These are phyloP conservation scores for Blastocystis hominis DNA, from an alignment of 352 stramenopile genomes.

Conservation along the genomic window DNA sequence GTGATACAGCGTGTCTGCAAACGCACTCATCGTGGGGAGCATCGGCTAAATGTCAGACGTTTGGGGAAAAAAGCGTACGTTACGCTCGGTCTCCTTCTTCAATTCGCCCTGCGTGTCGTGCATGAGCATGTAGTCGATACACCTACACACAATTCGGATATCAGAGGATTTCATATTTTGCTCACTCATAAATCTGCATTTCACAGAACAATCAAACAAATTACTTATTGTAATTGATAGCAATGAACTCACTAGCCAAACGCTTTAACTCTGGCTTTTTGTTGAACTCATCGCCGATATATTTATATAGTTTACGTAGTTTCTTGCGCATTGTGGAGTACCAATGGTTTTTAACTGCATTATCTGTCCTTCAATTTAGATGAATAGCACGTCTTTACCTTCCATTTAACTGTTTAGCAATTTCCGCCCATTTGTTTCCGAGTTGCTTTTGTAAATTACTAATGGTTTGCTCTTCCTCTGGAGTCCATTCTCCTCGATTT, in stretches of 20 bases:
- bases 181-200: background rate
- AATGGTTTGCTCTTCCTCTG: conserved; percentile 60
- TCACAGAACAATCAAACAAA: background rate
- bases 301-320: conserved; percentile 59
- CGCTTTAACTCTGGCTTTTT: conserved; percentile 32
- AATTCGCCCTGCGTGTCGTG: conserved; percentile 23
- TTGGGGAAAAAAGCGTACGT: background rate
- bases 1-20: background rate
- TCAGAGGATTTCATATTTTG: conserved; percentile 47
- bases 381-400: background rate
- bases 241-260: conserved; percentile 18
- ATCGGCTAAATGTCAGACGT: background rate
- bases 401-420: conserved; percentile 61
- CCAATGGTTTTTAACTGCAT: conserved; percentile 64
- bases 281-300: conserved; percentile 54
- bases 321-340: conserved; percentile 62
- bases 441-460: conserved; percentile 39
- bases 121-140: conserved; percentile 44
- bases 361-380: conserved; percentile 60
- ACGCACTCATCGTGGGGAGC: background rate
- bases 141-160: conserved; percentile 23
- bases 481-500: conserved; percentile 58
- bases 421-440: conserved; percentile 62
- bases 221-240: conserved; percentile 50
- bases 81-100: background rate